phyloP scores from a whole-genome alignment of 805 yeast genomes.

The Cyberlindnera misumaiensis region DNA sequence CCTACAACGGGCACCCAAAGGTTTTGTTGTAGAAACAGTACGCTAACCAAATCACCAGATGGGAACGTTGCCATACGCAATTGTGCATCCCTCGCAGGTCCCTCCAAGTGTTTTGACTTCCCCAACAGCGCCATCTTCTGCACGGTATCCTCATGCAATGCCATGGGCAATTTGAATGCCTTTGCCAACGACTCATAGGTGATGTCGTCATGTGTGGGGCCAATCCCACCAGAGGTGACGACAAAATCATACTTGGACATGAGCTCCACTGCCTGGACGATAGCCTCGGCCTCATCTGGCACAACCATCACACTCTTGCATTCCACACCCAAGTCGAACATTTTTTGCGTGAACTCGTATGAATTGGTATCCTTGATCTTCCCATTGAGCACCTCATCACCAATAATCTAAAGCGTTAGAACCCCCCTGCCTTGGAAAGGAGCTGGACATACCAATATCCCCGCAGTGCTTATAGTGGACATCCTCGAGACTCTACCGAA shows the following conservation, averaged over 20 bases:
- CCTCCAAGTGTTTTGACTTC: slow-evolving; percentile 30
- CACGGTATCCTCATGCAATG: slow-evolving; percentile 50
- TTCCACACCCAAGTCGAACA: slow-evolving; percentile 64
- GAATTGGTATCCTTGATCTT: slow-evolving; percentile 80
- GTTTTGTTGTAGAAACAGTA: slow-evolving; percentile 40
- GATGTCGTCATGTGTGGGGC: slow-evolving; percentile 88
- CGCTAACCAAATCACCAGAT: slow-evolving; percentile 31
- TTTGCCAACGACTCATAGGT: slow-evolving; percentile 72
- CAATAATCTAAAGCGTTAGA: slow-evolving; percentile 38
- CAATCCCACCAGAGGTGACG: slow-evolving; percentile 46
- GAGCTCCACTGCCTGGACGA: slow-evolving; percentile 41
- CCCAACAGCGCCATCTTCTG: slow-evolving; percentile 49
- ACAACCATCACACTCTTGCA: slow-evolving; percentile 62
- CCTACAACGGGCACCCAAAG: slow-evolving; percentile 85
- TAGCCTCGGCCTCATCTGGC: slow-evolving; percentile 70
- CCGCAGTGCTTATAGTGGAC: slow-evolving; percentile 9
- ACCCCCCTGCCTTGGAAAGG: background rate
- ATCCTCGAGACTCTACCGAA: background rate
- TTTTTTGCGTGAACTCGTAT: slow-evolving; percentile 57
- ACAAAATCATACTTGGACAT: slow-evolving; percentile 54
- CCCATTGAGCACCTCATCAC: slow-evolving; percentile 85
- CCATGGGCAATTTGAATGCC: slow-evolving; percentile 46
- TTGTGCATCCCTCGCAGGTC: slow-evolving; percentile 51
- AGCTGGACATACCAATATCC: slow-evolving; percentile 8
- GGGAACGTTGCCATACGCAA: slow-evolving; percentile 81